Conservation (phyloP, 805 yeast species). For the Kodamaea nitidulidarum region DNA sequence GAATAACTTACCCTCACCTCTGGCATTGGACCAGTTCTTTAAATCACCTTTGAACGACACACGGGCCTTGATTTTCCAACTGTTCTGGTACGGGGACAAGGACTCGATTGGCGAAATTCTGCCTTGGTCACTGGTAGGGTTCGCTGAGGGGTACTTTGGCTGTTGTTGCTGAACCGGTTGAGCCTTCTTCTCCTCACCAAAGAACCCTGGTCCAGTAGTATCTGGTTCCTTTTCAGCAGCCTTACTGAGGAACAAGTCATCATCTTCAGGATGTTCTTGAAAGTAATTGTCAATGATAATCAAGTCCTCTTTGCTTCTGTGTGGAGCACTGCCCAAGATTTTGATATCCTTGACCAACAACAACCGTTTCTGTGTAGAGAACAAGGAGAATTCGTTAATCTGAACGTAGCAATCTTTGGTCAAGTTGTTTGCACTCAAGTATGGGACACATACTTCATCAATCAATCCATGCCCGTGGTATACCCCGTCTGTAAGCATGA, state of each 20-base stretch:
- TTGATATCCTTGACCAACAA: conserved; percentile 46
- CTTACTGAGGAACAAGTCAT: conserved; percentile 20
- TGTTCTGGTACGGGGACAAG: conserved; percentile 83
- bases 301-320: conserved; percentile 35
- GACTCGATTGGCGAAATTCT: conserved; percentile 74
- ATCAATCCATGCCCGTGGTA: conserved; percentile 36
- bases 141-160: conserved; percentile 1
- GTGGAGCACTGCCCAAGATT: conserved; percentile 35
- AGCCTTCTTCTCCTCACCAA: conserved; percentile 8
- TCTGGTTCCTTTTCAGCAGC: conserved; percentile 4
- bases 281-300: conserved; percentile 55
- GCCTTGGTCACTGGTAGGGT: conserved; percentile 13
- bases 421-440: conserved; percentile 39
- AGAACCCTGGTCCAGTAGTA: conserved; percentile 10
- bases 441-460: conserved; percentile 41
- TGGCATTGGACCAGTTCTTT: conserved; percentile 79
- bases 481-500: conserved; percentile 37
- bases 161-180: conserved; percentile 9
- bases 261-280: conserved; percentile 55
- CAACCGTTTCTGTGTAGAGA: conserved; percentile 48
- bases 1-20: conserved; percentile 88
- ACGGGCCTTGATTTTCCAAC: conserved; percentile 92
- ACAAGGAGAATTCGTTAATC: conserved; percentile 39
- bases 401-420: conserved; percentile 42
- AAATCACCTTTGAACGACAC: conserved; percentile 84